These are phyloP conservation scores for Vaccinium myrtillus DNA, from an alignment of 148 eudicot genomes.

Conservation along the genomic window DNA sequence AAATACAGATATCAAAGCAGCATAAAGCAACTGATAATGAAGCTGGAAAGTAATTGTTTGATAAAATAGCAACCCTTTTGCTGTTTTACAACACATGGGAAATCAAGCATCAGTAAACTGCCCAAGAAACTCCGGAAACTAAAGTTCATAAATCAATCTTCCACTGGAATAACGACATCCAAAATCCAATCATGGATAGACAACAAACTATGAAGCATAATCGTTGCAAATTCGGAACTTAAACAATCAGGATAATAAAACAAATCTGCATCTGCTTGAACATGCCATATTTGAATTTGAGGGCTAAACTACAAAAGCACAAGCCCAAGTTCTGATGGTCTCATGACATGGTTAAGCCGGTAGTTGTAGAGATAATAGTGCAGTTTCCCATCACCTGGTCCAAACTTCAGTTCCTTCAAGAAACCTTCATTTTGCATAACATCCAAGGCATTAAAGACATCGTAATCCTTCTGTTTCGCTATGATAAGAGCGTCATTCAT, in stretches of 20 bases:
- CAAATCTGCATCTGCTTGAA: slow-evolving; percentile 8
- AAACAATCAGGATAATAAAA: slow-evolving; percentile 5
- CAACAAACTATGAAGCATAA: neutral
- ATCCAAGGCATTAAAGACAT: slow-evolving; percentile 87
- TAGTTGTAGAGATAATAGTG: slow-evolving; percentile 92
- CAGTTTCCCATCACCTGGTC: slow-evolving; percentile 91
- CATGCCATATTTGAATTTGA: neutral
- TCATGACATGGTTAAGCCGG: slow-evolving; percentile 62
- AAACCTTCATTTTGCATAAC: slow-evolving; percentile 81
- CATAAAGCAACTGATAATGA: neutral
- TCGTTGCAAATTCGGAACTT: neutral
- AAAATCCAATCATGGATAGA: slow-evolving; percentile 11
- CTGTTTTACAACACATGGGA: slow-evolving; percentile 7
- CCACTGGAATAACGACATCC: neutral
- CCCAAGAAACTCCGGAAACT: neutral
- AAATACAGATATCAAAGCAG: neutral
- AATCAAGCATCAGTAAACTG: neutral
- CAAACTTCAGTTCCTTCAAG: slow-evolving; percentile 82
- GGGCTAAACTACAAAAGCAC: slow-evolving; percentile 58
- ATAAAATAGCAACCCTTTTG: neutral
- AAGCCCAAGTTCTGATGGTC: slow-evolving; percentile 83
- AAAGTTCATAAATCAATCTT: slow-evolving; percentile 8
- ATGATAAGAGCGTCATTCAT: slow-evolving; percentile 86
- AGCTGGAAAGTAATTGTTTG: neutral
- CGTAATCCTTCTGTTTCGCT: slow-evolving; percentile 73